Base-by-base conservation (phyloP, 768 basidiomycete genomes). In the Clavulina sp. region DNA sequence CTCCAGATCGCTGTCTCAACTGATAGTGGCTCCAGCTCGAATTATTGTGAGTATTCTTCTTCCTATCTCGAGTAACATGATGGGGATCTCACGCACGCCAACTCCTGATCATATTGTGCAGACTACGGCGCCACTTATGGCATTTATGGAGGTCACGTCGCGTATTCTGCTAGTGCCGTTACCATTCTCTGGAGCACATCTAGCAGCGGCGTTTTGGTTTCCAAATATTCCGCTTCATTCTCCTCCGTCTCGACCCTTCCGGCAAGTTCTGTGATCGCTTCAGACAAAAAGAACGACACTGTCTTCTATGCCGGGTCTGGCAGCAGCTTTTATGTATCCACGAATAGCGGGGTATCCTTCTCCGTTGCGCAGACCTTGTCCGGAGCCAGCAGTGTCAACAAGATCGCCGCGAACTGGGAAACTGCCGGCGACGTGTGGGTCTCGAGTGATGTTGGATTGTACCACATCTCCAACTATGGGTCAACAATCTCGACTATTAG, bases 401-500 rank as follows among this genome's bases (percentile, higher is more conserved):
- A 75, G 56, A 66, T 80, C 54, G 68, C 72, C 24, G 77, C 76
- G 26, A 73, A 73, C 16, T 64, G 61, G 50, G 66, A 72, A 3
- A 71, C 73, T 3, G 34, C 34, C 34, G 77, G 77, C 5, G 77
- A 80, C 58, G 65, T 80, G 29, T 80, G 77, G 76, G 75, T 79
- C 1, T 76, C 76, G 1, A 73, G 76, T 2, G 74, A 76, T 29
- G 68, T 63, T 69, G 69, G 69, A 19, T 62, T 80, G 26, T 78
- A 73, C 71, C 76, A 77, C 60, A 73, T 74, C 1, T 73, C 72
- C 9, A 63, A 77, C 61, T 66, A 59, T 16, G 77, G 77, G 0
- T 0, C 9, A 19, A 38, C 71, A 2, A 76, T 77, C 61, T 65
- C 66, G n/a, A 57, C 70, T 4, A 60, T 77, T 41, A 57, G 70